Evolutionary conservation across 352 stramenopile species (phyloP), one percentile per base, ranked within the genome.

Genomic region (Phytophthora gonapodyides): DNA sequence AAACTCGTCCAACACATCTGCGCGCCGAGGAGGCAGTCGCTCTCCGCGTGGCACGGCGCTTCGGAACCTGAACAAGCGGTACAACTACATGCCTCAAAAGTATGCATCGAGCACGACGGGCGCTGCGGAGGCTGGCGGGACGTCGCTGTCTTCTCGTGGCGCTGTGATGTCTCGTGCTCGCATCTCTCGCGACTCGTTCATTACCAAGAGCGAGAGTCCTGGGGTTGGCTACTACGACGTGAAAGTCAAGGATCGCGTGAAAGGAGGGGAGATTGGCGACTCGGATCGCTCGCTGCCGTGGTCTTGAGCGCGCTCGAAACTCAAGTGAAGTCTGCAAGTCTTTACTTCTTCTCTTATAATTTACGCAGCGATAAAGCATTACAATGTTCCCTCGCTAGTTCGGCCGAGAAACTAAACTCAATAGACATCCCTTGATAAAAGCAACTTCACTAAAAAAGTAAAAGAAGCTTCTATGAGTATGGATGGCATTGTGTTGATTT

Each of bases 211-310:
- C 48, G 82, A 88, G 49, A 88, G 75, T 41, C 82, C 82, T 5
- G 82, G 82, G 13, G 82, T 92, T 48, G 82, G 82, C 5, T 89
- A 90, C 53, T 92, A 92, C 67, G 81, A 92, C 52, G 81, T 92
- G 41, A 79, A 89, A 46, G 63, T 89, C 17, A 73, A 73, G 5
- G 67, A 85, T 61, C 71, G 80, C 31, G 81, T 92, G 9, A 84
- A 84, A 57, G 82, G 82, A 16, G 82, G 82, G 15, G 82, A 92
- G 64, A 92, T 92, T 30, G 82, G 82, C 10, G 82, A 92, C 69
- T 88, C 82, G 16, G 79, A 87, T 44, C 80, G 82, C 35, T 73
- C 71, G n/a, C 57, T 92, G 37, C 73, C 59, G 16, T 92, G 82
- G 82, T 75, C 73, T 35, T 88, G 61, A 82, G 15, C 12, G 27